These are phyloP conservation scores for Dactylellina drechsleri DNA, from an alignment of 2,329 filamentous ascomycete genomes.

Conservation along the genomic window DNA sequence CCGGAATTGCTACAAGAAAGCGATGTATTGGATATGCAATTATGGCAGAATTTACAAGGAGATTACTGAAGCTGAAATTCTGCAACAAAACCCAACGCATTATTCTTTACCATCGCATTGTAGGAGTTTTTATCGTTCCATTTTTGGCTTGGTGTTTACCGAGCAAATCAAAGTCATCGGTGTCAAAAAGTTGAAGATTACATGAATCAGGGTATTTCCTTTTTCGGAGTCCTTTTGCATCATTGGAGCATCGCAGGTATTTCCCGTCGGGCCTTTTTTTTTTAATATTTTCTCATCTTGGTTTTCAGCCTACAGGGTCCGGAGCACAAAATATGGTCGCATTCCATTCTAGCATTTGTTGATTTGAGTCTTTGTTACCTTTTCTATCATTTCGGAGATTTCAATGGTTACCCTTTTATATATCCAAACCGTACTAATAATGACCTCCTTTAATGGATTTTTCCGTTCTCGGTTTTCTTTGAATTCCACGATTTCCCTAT, in stretches of 20 bases:
- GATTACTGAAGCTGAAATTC: constrained; percentile 34
- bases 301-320: constrained; percentile 20
- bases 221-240: constrained; percentile 41
- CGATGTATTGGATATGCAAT: constrained; percentile 50
- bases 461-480: constrained; percentile 2
- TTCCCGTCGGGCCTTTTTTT: constrained; percentile 26
- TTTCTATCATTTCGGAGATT: constrained; percentile 10
- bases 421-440: constrained; percentile 34
- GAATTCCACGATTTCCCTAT: constrained; percentile 26
- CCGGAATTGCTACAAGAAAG: constrained; percentile 50
- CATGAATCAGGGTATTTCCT: constrained; percentile 35
- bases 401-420: constrained; percentile 11
- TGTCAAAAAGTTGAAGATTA: constrained; percentile 34
- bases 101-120: constrained; percentile 1
- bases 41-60: constrained; percentile 48
- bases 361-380: constrained; percentile 13
- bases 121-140: constrained; percentile 17
- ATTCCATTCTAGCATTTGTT: constrained; percentile 20
- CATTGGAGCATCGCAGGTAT: constrained; percentile 24
- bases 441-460: constrained; percentile 10
- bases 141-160: constrained; percentile 42
- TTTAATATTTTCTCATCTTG: constrained; percentile 31
- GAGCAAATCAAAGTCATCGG: constrained; percentile 16
- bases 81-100: constrained; percentile 41
- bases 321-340: constrained; percentile 26